Base-by-base conservation (phyloP, 805 yeast genomes). In the Cyberlindnera xylosilytica region DNA sequence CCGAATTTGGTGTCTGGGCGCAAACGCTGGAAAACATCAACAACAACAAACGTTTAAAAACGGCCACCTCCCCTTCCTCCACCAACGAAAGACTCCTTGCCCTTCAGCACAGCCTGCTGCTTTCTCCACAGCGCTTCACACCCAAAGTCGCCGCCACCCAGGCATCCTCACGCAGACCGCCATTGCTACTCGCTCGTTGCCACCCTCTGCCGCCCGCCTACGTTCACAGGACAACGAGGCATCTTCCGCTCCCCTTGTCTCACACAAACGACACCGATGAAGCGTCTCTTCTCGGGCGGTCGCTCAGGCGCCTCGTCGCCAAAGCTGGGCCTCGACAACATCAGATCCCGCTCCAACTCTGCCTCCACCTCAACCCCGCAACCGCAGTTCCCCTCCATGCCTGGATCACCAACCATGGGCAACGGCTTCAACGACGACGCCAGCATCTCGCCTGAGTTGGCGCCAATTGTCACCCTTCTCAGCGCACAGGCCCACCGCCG, bases 401-500 rank as follows among this genome's bases (percentile, higher is more conserved):
- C 39, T 13, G 27, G 33, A 11, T 24, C 41, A 11, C 36, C 46
- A 9, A 22, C 36, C 11, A 19, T 18, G 28, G 28, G 18, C 17
- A 29, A 31, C 4, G 46, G 41, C 33, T 43, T 45, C 23, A 28
- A 29, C 22, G 46, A 44, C 11, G 57, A 51, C 4, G 46, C 49
- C 6, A 48, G 50, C 33, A 53, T 57, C 41, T 44, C 48, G 7
- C 74, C 73, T 1, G 76, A 72, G 50, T 51, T 72, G 23, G 63
- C 70, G 4, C 95, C 95, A 1, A 83, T 86, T 5, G 84, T 85
- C 34, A 82, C 93, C 0, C 64, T 86, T 13, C 61, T 86, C 16
- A 74, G 87, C 18, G 86, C 90, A 0, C 95, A 86, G 53, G 64
- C 79, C 1, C 87, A 83, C 58, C 73, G 95, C 47, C 73, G 87